A percentile compares a stretch with the other conserved stretches of the same genome.
Conservation (phyloP, 2,329 filamentous ascomycete genomes). For the Penicillium corylophilum region DNA sequence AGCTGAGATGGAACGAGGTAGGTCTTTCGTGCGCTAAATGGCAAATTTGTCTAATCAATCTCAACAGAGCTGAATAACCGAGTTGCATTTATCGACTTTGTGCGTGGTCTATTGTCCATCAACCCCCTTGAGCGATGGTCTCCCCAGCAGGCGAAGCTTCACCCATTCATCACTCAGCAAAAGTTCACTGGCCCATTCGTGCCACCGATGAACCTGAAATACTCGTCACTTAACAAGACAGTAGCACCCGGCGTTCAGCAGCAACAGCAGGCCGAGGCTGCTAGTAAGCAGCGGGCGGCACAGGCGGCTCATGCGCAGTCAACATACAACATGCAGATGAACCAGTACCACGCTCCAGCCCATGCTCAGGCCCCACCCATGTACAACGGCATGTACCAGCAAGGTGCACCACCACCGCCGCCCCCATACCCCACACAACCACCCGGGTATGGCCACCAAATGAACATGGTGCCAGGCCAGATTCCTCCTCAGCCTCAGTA, state of each 20-base stretch:
- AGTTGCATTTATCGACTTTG: conserved; percentile 96
- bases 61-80: conserved; percentile 93
- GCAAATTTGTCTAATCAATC: conserved; percentile 18
- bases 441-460: conserved; percentile 67
- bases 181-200: conserved; percentile 97
- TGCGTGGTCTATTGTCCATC: conserved; percentile 86
- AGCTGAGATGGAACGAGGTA: conserved; percentile 92
- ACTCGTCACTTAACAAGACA: conserved; percentile 78
- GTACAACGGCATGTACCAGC: conserved; percentile 77
- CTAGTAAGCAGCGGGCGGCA: conserved; percentile 83
- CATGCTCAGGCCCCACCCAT: conserved; percentile 60
- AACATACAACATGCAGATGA: conserved; percentile 66
- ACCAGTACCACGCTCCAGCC: conserved; percentile 51
- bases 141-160: conserved; percentile 92
- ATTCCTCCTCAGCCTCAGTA: conserved; percentile 64
- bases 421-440: conserved; percentile 76
- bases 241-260: conserved; percentile 92
- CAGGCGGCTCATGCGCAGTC: conserved; percentile 66
- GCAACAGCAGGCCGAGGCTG: conserved; percentile 89
- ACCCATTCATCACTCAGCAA: conserved; percentile 97
- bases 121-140: conserved; percentile 97
- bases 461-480: conserved; percentile 68
- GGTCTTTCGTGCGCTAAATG: conserved; percentile 22
- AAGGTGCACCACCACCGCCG: conserved; percentile 71
- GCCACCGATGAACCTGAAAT: conserved; percentile 93